Evolutionary conservation across 2,329 filamentous ascomycete genomes (phyloP).

Genomic region (Simplicillium aogashimaense): DNA sequence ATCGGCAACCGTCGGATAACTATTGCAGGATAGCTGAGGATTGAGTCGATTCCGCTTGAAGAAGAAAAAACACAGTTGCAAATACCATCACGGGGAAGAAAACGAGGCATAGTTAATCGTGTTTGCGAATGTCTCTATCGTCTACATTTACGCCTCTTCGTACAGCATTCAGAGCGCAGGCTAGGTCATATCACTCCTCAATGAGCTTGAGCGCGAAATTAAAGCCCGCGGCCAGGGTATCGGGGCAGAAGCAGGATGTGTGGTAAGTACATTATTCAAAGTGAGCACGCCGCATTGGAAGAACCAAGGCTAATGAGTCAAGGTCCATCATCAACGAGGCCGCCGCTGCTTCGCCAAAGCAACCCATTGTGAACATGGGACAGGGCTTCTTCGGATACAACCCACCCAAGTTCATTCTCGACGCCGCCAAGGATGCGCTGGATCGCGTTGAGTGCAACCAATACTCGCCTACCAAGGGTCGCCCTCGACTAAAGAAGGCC

Average conservation of each 20-base stretch:
- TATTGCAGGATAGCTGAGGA: too few relatives aligned
- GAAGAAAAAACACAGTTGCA: too few relatives aligned
- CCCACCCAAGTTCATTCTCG: slow-evolving; percentile 78
- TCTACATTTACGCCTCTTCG: too few relatives aligned
- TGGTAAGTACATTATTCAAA: slow-evolving; percentile 27
- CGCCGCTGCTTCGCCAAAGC: slow-evolving; percentile 50
- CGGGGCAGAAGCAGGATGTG: slow-evolving; percentile 40
- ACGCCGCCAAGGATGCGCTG: slow-evolving; percentile 83
- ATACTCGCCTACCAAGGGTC: slow-evolving; percentile 92
- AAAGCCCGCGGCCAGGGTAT: slow-evolving; percentile 39
- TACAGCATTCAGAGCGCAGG: too few relatives aligned
- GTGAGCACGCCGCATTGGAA: background rate
- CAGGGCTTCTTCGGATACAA: slow-evolving; percentile 83
- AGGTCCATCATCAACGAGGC: slow-evolving; percentile 60
- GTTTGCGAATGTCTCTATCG: too few relatives aligned
- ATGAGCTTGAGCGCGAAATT: slow-evolving; percentile 36
- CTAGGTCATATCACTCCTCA: slow-evolving; percentile 15
- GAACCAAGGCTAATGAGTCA: background rate
- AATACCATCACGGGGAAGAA: too few relatives aligned
- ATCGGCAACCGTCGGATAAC: too few relatives aligned
- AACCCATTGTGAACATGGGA: slow-evolving; percentile 55
- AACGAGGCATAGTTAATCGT: too few relatives aligned
- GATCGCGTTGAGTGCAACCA: slow-evolving; percentile 95
- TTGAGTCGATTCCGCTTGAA: too few relatives aligned
- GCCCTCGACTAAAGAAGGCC: slow-evolving; percentile 84